Percentiles rank a stretch among this genome's conserved stretches.
Evolutionary conservation across 2,329 filamentous ascomycete genomes (phyloP).

Genomic region (Penicillium sp.): DNA sequence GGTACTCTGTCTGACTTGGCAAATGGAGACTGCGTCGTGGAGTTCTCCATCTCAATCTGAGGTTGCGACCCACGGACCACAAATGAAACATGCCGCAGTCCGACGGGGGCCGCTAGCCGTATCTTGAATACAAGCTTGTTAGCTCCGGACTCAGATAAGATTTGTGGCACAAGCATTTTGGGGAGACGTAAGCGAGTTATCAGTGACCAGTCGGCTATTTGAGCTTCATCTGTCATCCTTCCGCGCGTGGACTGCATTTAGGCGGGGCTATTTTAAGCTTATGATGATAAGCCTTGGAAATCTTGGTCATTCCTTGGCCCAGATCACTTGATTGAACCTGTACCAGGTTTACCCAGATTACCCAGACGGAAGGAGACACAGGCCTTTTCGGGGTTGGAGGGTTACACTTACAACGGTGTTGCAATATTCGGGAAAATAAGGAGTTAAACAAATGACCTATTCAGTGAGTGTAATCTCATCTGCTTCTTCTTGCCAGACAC

Average conservation of each 20-base stretch:
- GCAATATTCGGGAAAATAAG: neutral
- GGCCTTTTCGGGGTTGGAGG: neutral
- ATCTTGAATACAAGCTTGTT: slow-evolving; percentile 1
- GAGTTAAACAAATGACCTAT: neutral
- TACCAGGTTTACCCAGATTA: neutral
- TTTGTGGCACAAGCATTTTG: neutral
- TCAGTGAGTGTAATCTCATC: neutral
- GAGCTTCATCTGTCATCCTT: neutral
- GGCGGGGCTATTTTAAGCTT: neutral
- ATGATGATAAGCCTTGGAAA: neutral
- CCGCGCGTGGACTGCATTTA: neutral
- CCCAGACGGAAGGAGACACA: neutral
- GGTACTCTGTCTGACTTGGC: neutral
- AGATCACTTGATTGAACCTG: neutral
- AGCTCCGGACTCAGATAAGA: slow-evolving; percentile 5
- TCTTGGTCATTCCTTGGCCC: neutral
- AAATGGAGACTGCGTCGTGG: neutral
- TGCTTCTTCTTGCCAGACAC: neutral
- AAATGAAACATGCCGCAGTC: slow-evolving; percentile 14
- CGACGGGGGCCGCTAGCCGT: slow-evolving; percentile 5
- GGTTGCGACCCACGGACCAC: slow-evolving; percentile 7
- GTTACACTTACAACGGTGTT: slow-evolving; percentile 15
- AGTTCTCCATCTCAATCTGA: neutral
- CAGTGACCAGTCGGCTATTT: slow-evolving; percentile 1
- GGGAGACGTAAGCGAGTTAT: neutral